Evolutionary conservation across 1,139 yeast genomes (phyloP), one percentile per base, ranked within the genome.

Genomic region (Saccharomyces uvarum): DNA sequence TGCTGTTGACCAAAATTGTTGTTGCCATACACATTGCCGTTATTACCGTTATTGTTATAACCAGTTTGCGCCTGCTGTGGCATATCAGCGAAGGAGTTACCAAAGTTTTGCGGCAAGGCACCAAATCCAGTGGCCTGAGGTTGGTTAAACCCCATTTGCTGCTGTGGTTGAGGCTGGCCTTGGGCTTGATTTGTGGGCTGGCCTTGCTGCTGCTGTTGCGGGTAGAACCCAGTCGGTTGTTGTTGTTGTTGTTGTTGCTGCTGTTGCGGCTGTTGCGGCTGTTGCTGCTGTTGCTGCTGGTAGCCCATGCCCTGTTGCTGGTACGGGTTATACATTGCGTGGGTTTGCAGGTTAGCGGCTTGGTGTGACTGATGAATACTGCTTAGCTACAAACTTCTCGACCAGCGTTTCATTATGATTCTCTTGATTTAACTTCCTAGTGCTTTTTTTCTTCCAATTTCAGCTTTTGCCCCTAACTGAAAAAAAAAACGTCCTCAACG

Each of bases 251-350:
- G 16, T 11, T 44, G 47, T 13, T 44, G 48, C 47, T 21, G 47
- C 48, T 46, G 48, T n/a, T 46, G 48, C 31, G 26, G 48, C 48
- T 46, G 48, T n/a, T n/a, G n/a, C n/a, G n/a, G n/a, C 16, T 44
- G 47, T 11, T 44, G 48, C 47, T 44, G 47, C 48, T 46, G 48
- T n/a, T 46, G 48, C 31, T 46, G 48, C 48, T 46, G 48, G 31
- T 46, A 27, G 14, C 19, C 19, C 48, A 27, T 27, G 28, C 31
- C 31, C 19, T 46, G 48, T 13, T 46, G 48, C 31, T 46, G 48
- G 19, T 46, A 46, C 31, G 48, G 48, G 29, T 46, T 46, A 9
- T 46, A 46, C 48, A 46, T 46, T 24, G 16, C 14, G 16, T 19
- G 19, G 44, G 14, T 16, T 21, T 38, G 19, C 44, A 38, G 44